Evolutionary conservation across 306 rosid genomes (phyloP), one percentile per base, ranked within the genome.

Genomic region (Prunus campanulata): DNA sequence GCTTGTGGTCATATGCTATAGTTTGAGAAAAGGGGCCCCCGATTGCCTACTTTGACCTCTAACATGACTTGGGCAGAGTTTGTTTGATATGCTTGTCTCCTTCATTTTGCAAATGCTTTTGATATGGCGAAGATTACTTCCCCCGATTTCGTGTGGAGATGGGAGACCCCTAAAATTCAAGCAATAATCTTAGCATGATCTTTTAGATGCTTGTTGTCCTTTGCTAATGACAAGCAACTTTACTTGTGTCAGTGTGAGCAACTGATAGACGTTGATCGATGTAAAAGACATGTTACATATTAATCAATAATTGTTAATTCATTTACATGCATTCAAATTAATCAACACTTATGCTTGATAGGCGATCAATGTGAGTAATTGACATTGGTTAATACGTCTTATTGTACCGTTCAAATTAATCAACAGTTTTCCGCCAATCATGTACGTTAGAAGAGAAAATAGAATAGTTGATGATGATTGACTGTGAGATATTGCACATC

Each of bases 1-100:
- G 68, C 25, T 64, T 64, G 69, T 64, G 69, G 69, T 64, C 48
- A 64, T 64, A 64, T 64, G 24, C 25, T 18, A 32, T 64, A 18
- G 49, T 35, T 64, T 9, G 24, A 64, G 24, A n/a, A 64, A 62
- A 14, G 15, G 47, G 69, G 69, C 19, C 69, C 49, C 69, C 69
- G 35, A 59, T 25, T 30, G 49, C 57, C 61, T 47, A 50, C 72
- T 49, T 69, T 49, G 74, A 15, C 57, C 16, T 48, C 16, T 5
- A 15, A 69, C 42, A 16, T 47, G 59, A 47, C 4, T 69, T 25
- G 20, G 39, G 59, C 22, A 13, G 57, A 39, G 9, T 39, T 50
- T 68, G 44, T 14, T 63, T 63, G 46, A 63, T 63, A 14, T 63
- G 68, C 6, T 63, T 63, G 22, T 63, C 63, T 57, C 67, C 67